Evolutionary conservation across 805 yeast genomes (phyloP).

Genomic region (Saturnispora sanitii): DNA sequence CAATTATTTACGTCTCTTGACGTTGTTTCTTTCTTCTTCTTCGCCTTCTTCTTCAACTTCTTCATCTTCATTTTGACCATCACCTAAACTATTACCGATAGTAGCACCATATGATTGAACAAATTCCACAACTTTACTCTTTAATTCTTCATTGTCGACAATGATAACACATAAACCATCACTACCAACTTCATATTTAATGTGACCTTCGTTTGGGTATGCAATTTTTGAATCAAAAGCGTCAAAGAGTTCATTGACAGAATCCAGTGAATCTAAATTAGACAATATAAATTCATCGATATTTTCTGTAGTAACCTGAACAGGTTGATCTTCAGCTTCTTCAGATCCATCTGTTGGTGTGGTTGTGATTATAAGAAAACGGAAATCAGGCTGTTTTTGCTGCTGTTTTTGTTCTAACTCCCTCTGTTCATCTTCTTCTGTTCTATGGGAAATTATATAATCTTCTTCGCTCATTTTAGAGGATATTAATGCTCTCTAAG

Average conservation of each 20-base stretch:
- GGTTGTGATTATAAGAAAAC: conserved; percentile 10
- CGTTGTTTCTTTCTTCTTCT: conserved; percentile 9
- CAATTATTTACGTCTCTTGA: conserved; percentile 8
- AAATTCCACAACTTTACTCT: conserved; percentile 31
- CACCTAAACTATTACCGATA: neutral
- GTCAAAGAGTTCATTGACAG: conserved; percentile 43
- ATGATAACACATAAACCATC: conserved; percentile 50
- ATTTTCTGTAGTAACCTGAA: conserved; percentile 9
- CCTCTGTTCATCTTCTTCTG: conserved; percentile 6
- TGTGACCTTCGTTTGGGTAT: conserved; percentile 43
- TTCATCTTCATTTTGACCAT: neutral
- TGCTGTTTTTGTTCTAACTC: neutral
- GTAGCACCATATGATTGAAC: conserved; percentile 24
- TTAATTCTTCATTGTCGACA: conserved; percentile 34
- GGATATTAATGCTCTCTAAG: neutral
- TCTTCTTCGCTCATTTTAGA: conserved; percentile 13
- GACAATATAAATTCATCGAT: conserved; percentile 7
- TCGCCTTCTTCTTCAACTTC: conserved; percentile 8
- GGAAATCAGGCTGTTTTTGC: conserved; percentile 9
- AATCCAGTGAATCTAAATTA: conserved; percentile 33
- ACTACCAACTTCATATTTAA: conserved; percentile 52
- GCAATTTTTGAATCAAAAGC: conserved; percentile 42
- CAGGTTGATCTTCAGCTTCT: conserved; percentile 2
- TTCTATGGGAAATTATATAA: conserved; percentile 11
- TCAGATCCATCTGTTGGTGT: conserved; percentile 22